Percentiles rank a stretch among this genome's conserved stretches.
These are phyloP conservation scores for Vishniacozyma victoriae DNA, from an alignment of 768 basidiomycete species.

Conservation along the genomic window DNA sequence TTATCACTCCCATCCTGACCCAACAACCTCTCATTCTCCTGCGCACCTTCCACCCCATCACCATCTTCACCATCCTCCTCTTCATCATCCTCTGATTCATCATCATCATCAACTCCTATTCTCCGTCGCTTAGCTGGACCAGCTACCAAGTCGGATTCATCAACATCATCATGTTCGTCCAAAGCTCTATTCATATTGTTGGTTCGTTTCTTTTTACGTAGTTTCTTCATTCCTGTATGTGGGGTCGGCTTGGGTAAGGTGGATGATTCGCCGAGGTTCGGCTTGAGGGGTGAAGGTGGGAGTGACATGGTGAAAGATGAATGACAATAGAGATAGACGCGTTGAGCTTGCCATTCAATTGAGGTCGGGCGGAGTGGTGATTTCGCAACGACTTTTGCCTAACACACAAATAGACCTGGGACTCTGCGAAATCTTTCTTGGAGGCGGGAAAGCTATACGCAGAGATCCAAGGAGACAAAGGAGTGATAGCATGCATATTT, in stretches of 20 bases:
- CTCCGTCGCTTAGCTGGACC: conserved; percentile 6
- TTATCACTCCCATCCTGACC: conserved; percentile 4
- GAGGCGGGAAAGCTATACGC: not conserved
- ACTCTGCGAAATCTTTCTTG: no score
- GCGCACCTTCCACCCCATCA: conserved; percentile 7
- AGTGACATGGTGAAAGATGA: no score
- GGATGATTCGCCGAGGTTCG: no score
- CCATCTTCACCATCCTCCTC: conserved; percentile 6
- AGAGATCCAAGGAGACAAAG: not conserved
- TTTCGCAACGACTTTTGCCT: no score
- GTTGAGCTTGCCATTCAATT: no score
- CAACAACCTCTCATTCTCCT: conserved; percentile 6
- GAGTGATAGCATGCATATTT: not conserved
- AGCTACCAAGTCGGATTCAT: conserved; percentile 19
- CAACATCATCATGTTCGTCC: conserved; percentile 33
- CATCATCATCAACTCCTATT: conserved; percentile 12
- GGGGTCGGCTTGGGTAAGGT: no score
- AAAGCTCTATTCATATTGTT: conserved; percentile 5
- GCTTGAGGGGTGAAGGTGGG: no score
- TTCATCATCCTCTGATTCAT: conserved; percentile 14
- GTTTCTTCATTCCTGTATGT: no score
- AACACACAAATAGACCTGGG: no score
- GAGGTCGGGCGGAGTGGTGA: no score
- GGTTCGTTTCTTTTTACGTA: not conserved
- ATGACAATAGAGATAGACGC: no score